Evolutionary conservation across 2,329 filamentous ascomycete genomes (phyloP).

Genomic region (Xylariaceae sp.): DNA sequence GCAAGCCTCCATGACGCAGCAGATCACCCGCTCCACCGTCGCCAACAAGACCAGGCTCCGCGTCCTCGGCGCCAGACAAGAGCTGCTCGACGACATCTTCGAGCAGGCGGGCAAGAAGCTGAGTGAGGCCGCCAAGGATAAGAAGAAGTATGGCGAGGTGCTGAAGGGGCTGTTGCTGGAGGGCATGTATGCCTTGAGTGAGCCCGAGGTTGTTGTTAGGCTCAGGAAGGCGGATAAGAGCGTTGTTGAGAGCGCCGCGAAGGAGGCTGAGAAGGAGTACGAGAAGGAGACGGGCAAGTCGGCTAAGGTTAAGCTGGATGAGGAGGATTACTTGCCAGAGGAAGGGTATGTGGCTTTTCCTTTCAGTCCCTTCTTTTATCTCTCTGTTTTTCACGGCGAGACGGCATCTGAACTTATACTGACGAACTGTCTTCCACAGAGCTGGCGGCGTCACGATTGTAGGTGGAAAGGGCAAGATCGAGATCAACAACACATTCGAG

Average conservation of each 20-base stretch:
- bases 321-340: slow-evolving; percentile 75
- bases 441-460: slow-evolving; percentile 80
- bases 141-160: slow-evolving; percentile 70
- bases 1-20: slow-evolving; percentile 96
- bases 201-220: slow-evolving; percentile 72
- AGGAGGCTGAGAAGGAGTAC: slow-evolving; percentile 76
- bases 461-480: slow-evolving; percentile 86
- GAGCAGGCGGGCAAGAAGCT: slow-evolving; percentile 75
- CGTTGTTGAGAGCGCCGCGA: slow-evolving; percentile 72
- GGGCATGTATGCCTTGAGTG: slow-evolving; percentile 83
- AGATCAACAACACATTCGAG: slow-evolving; percentile 98
- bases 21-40: slow-evolving; percentile 94
- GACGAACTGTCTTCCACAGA: slow-evolving; percentile 45
- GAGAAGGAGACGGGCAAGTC: slow-evolving; percentile 74
- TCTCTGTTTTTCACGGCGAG: not conserved
- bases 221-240: slow-evolving; percentile 78
- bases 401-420: not conserved
- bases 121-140: slow-evolving; percentile 62
- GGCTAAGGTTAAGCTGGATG: slow-evolving; percentile 68
- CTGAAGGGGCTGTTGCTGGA: slow-evolving; percentile 83
- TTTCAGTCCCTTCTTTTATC: slow-evolving; percentile 8
- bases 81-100: slow-evolving; percentile 87
- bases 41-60: slow-evolving; percentile 94
- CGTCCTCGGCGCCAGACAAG: slow-evolving; percentile 82
- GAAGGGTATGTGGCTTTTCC: slow-evolving; percentile 65